Evolutionary conservation across 2,329 filamentous ascomycete species (phyloP).

Genomic region (Myriosclerotinia scirpicola): DNA sequence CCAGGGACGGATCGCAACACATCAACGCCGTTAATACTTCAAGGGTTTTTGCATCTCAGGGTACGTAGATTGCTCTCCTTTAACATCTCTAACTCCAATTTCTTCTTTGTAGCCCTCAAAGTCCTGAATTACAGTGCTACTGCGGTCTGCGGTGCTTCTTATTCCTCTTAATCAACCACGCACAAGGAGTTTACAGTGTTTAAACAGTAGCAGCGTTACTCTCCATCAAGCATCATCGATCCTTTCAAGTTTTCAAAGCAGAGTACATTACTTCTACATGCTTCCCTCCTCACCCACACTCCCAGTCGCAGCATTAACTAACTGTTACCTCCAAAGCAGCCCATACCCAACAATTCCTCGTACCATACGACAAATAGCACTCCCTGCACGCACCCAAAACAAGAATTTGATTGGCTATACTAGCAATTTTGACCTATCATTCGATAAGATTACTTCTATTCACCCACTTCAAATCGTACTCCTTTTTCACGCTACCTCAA

Average conservation of each 20-base stretch:
- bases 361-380: not conserved
- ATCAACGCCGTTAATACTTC: not conserved
- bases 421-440: not conserved
- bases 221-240: not conserved
- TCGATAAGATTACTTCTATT: constrained; percentile 1
- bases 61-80: not conserved
- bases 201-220: not conserved
- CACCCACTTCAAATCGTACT: constrained; percentile 11
- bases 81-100: not conserved
- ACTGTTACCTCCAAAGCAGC: not conserved
- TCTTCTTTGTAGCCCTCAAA: not conserved
- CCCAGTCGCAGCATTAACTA: not conserved
- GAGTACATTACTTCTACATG: not conserved
- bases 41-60: not conserved
- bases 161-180: too few relatives aligned
- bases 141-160: not conserved
- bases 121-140: too few relatives aligned
- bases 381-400: not conserved
- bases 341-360: not conserved
- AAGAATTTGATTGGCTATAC: not conserved
- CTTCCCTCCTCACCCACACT: not conserved
- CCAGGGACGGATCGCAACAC: too few relatives aligned
- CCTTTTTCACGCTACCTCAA: constrained; percentile 4
- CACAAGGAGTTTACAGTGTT: too few relatives aligned
- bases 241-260: too few relatives aligned